Conservation (phyloP, 345 rosid species). For the Ailanthus altissimus region DNA sequence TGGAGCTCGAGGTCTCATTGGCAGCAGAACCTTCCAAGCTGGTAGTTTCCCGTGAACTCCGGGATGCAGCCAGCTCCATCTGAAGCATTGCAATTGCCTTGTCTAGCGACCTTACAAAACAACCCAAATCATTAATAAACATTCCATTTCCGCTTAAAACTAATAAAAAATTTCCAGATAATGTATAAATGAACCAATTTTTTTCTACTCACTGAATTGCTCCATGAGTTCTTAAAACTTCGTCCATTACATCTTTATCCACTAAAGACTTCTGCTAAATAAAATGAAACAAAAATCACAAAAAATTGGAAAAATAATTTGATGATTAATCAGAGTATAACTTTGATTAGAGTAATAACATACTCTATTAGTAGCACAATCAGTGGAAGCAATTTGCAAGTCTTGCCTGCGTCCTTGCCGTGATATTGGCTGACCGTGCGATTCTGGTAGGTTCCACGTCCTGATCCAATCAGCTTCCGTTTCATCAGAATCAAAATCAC, state of each 20-base stretch:
- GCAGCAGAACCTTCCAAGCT: conserved; percentile 38
- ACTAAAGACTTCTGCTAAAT: conserved; percentile 36
- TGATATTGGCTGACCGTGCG: conserved; percentile 53
- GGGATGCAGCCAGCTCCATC: conserved; percentile 68
- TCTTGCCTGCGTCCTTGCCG: conserved; percentile 60
- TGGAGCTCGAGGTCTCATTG: conserved; percentile 25
- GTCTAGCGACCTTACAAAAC: conserved; percentile 63
- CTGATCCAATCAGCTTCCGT: conserved; percentile 39
- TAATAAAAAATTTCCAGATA: not conserved
- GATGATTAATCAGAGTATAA: not conserved
- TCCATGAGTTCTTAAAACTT: conserved; percentile 75
- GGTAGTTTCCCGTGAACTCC: conserved; percentile 49
- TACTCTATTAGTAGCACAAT: conserved; percentile 53
- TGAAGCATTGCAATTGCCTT: conserved; percentile 70
- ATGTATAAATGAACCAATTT: not conserved
- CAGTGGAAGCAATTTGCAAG: conserved; percentile 55
- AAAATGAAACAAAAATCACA: not conserved
- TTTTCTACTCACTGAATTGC: conserved; percentile 71
- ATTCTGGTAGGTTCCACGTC: conserved; percentile 52
- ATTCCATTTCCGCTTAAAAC: not conserved
- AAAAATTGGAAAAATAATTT: not conserved
- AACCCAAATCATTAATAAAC: conserved; percentile 5
- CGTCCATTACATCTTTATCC: conserved; percentile 54
- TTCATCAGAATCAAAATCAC: not conserved
- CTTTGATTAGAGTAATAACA: not conserved